These are phyloP conservation scores for Leptodermis oblonga DNA, from an alignment of 257 asterid genomes.

Conservation along the genomic window DNA sequence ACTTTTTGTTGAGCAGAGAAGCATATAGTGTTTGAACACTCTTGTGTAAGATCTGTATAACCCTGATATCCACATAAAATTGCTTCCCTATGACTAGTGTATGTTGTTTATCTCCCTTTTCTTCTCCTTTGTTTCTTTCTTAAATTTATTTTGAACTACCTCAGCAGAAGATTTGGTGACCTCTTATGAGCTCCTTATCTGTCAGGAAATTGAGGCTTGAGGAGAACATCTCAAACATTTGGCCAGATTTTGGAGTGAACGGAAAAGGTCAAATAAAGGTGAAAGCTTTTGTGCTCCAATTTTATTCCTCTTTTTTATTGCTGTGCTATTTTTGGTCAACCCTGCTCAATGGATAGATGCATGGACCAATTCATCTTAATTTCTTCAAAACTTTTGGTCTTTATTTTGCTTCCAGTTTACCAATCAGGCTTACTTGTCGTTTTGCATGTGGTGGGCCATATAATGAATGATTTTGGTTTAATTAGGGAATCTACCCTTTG, in stretches of 20 bases:
- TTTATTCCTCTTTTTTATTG: neutral
- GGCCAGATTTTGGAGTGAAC: conserved; percentile 82
- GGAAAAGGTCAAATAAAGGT: conserved; percentile 90
- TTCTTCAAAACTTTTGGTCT: neutral
- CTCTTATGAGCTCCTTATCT: conserved; percentile 16
- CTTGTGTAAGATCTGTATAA: neutral
- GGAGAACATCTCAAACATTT: conserved; percentile 60
- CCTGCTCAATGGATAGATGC: neutral
- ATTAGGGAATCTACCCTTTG: neutral
- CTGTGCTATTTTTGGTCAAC: neutral
- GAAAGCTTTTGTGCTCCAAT: conserved; percentile 15
- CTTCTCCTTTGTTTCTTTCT: neutral
- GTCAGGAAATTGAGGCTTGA: conserved; percentile 80
- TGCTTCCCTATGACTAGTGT: neutral
- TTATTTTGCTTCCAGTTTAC: neutral
- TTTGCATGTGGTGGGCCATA: neutral
- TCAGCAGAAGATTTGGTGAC: conserved; percentile 3
- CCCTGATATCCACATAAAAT: neutral
- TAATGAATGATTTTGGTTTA: neutral
- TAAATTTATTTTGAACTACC: neutral
- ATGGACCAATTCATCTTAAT: neutral
- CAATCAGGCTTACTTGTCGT: neutral
- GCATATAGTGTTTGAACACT: neutral
- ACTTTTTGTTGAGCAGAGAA: neutral
- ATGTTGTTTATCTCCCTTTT: neutral